These are phyloP conservation scores for Leccinum variicolor DNA, from an alignment of 768 basidiomycete species.

Conservation along the genomic window DNA sequence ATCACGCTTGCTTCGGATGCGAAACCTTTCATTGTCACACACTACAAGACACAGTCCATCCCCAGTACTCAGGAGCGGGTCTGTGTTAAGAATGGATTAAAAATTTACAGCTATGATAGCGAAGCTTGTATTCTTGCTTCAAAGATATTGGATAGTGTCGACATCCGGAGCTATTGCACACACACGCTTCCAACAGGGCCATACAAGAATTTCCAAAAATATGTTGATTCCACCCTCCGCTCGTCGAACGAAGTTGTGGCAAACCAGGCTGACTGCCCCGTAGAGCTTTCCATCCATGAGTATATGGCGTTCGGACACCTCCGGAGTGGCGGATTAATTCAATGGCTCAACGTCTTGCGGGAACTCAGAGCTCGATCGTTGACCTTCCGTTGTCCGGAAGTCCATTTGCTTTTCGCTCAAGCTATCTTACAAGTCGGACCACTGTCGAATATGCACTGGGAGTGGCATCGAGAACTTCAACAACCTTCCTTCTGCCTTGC, in stretches of 20 bases:
- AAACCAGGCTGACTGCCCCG: slow-evolving; percentile 39
- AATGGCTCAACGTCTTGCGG: slow-evolving; percentile 51
- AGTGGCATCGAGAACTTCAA: slow-evolving; percentile 41
- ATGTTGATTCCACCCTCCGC: slow-evolving; percentile 35
- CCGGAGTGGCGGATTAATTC: slow-evolving; percentile 42
- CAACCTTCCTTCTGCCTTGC: slow-evolving; percentile 32
- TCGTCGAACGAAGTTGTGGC: slow-evolving; percentile 44
- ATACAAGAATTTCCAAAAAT: slow-evolving; percentile 38
- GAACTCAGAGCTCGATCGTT: slow-evolving; percentile 40
- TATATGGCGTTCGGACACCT: slow-evolving; percentile 42
- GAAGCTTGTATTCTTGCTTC: slow-evolving; percentile 11
- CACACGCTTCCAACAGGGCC: slow-evolving; percentile 29
- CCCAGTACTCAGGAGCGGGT: slow-evolving; percentile 16
- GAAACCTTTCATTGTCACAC: slow-evolving; percentile 17
- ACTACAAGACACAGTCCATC: slow-evolving; percentile 13
- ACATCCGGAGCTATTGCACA: slow-evolving; percentile 28
- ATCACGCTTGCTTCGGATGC: slow-evolving; percentile 24
- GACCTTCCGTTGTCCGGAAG: slow-evolving; percentile 37
- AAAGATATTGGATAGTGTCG: slow-evolving; percentile 5
- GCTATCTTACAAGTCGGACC: slow-evolving; percentile 43
- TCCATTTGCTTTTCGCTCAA: slow-evolving; percentile 43
- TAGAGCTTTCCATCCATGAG: slow-evolving; percentile 43
- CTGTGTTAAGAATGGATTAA: slow-evolving; percentile 34
- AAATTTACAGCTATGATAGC: slow-evolving; percentile 30
- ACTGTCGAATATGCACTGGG: slow-evolving; percentile 8